A percentile compares a stretch with the other conserved stretches of the same genome.
Evolutionary conservation across 2,329 filamentous ascomycete genomes (phyloP).

Genomic region (Calonectria montana): DNA sequence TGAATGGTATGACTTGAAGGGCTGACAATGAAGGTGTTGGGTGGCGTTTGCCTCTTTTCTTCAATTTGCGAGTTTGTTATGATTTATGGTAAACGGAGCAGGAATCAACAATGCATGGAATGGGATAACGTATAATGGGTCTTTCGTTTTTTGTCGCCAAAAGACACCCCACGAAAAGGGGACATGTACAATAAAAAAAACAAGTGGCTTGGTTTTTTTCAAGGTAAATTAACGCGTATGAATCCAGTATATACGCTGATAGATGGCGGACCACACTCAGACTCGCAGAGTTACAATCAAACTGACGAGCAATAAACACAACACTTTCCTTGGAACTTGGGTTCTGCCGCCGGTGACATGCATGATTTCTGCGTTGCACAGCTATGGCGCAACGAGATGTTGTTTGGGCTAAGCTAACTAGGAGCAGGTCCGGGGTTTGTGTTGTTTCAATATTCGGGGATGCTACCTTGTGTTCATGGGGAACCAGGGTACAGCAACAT

Average conservation of each 20-base stretch:
- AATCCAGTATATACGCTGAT: background rate
- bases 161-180: background rate
- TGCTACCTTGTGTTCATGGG: background rate
- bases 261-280: slow-evolving; percentile 2
- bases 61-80: slow-evolving; percentile 26
- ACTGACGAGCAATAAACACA: background rate
- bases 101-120: slow-evolving; percentile 15
- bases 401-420: background rate
- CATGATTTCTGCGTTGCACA: background rate
- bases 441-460: slow-evolving; percentile 18
- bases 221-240: slow-evolving; percentile 7
- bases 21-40: slow-evolving; percentile 26
- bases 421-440: background rate
- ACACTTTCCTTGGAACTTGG: background rate
- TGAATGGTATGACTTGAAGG: slow-evolving; percentile 17
- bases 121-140: slow-evolving; percentile 20
- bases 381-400: background rate
- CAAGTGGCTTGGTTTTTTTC: background rate
- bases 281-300: background rate
- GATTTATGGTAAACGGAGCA: slow-evolving; percentile 24
- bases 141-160: slow-evolving; percentile 8
- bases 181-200: slow-evolving; percentile 14
- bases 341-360: background rate
- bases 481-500: background rate
- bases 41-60: slow-evolving; percentile 22